Percentiles rank a stretch among this genome's conserved stretches.
These are phyloP conservation scores for Nemania serpens DNA, from an alignment of 2,329 filamentous ascomycete genomes.

Conservation along the genomic window DNA sequence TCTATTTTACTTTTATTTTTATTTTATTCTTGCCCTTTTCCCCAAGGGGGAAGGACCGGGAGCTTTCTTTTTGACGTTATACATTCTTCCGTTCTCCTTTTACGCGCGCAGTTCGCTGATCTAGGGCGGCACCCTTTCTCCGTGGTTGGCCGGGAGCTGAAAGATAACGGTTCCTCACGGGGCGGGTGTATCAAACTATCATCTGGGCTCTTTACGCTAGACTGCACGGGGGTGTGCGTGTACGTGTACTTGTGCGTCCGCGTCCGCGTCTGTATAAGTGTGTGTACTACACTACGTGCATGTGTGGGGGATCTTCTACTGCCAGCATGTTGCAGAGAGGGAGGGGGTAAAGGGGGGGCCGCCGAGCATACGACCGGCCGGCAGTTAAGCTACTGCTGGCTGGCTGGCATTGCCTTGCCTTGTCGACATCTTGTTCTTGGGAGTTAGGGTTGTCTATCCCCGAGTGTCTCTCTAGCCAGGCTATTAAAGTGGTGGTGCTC, in stretches of 20 bases:
- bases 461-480: background rate
- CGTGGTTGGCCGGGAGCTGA: background rate
- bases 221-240: background rate
- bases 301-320: slow-evolving; percentile 12
- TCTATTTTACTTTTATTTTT: background rate
- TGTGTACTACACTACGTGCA: slow-evolving; percentile 3
- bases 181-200: background rate
- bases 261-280: background rate
- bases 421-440: slow-evolving; percentile 8
- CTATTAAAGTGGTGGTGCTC: background rate
- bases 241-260: background rate
- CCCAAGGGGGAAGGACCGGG: too few relatives aligned
- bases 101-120: too few relatives aligned
- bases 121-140: background rate
- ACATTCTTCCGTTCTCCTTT: background rate
- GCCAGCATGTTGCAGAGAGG: slow-evolving; percentile 18
- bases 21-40: background rate
- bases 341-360: slow-evolving; percentile 6
- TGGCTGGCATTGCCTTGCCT: slow-evolving; percentile 3
- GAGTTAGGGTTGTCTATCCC: slow-evolving; percentile 3
- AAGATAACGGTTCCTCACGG: too few relatives aligned
- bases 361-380: slow-evolving; percentile 26
- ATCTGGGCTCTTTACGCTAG: too few relatives aligned
- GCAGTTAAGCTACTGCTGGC: slow-evolving; percentile 19
- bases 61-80: too few relatives aligned